Evolutionary conservation across 768 basidiomycete genomes (phyloP), one percentile per base, ranked within the genome.

Genomic region (Cantharellus anzutake): DNA sequence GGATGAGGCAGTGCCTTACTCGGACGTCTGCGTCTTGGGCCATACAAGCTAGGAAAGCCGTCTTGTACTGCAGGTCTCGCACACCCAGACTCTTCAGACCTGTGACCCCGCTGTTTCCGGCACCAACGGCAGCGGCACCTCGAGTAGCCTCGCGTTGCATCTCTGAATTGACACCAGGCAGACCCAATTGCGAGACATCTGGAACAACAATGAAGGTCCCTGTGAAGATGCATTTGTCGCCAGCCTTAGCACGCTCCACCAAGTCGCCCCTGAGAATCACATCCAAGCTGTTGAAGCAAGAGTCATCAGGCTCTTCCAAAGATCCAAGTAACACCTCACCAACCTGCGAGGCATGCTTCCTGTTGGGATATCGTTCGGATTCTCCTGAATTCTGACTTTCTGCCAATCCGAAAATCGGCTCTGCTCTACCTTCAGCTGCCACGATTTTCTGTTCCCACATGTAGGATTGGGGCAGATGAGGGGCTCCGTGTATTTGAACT

Each of bases 401-500:
- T 99, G 96, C 96, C 96, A 98, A 69, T 99, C 96, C 0, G 90
- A 88, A 69, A 99, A 99, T 69, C 90, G 93, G 38, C 89, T 93
- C 58, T 84, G 83, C 69, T 98, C 94, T 60, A 98, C 90, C 68
- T 93, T 88, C 48, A 99, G 79, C 67, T 92, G 83, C 93, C 93
- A 99, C 40, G 80, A 84, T 16, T 73, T 71, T 39, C 92, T 80
- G 70, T 98, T 98, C 39, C 87, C 85, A 67, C 96, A 99, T 0
- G 86, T 86, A 20, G 86, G 83, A 67, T 99, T 99, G 16, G 89
- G 96, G 68, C 96, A 99, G 50, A 97, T 73, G 57, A 80, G 81
- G 5, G 96, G 96, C 90, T 98, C 96, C 20, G 96, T 99, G 69
- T 97, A 98, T 69, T 97, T 99, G 79, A 99, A 99, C 68, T 99